Evolutionary conservation across 148 eudicot species (phyloP).

Genomic region (Chenopodium berlandieri): DNA sequence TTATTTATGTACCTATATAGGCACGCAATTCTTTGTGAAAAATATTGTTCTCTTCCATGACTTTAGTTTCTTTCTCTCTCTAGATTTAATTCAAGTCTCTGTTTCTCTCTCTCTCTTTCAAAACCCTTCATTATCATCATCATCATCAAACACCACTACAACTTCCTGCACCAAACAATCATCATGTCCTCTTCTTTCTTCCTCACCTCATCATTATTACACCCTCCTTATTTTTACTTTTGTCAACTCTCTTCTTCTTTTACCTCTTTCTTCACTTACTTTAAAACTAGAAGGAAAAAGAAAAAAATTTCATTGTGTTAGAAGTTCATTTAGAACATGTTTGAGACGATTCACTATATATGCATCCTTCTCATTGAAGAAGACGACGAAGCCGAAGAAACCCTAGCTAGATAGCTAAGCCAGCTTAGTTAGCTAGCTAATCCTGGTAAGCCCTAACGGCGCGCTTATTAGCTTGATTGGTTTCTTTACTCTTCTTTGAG

Average conservation of each 20-base stretch:
- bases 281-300: conserved; percentile 10
- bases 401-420: neutral
- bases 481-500: conserved; percentile 19
- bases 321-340: neutral
- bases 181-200: conserved; percentile 27
- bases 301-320: neutral
- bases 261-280: neutral
- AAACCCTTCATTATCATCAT: conserved; percentile 19
- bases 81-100: neutral
- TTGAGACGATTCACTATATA: neutral
- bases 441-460: neutral
- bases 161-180: conserved; percentile 18
- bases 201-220: conserved; percentile 25
- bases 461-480: neutral
- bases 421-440: no score
- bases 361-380: conserved; percentile 17
- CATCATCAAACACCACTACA: conserved; percentile 9
- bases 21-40: conserved; percentile 10
- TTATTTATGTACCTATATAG: neutral
- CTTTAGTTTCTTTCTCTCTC: neutral
- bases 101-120: neutral
- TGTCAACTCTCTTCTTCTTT: conserved; percentile 19
- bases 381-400: conserved; percentile 1
- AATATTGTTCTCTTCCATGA: neutral
- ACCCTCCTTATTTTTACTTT: conserved; percentile 7